Evolutionary conservation across 2,329 filamentous ascomycete genomes (phyloP), one percentile per base, ranked within the genome.

Genomic region (Hymenotorrendiella dingleyae): DNA sequence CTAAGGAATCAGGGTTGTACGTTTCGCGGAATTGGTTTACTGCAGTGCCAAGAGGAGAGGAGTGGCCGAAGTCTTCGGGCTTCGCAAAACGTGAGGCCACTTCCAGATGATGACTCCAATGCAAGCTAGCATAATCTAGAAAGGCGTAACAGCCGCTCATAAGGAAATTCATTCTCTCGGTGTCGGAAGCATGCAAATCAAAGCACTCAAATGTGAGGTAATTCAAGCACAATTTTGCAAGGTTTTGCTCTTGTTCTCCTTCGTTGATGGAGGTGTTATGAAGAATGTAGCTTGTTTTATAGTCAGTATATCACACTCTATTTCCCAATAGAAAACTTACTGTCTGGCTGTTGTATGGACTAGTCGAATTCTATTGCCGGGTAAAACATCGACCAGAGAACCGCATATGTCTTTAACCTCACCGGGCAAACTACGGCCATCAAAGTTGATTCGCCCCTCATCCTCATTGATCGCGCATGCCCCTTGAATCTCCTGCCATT

Each of bases 401-500:
- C 57, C 63, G 44, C 59, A 64, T 4, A 66, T 48, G 19, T 67
- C 63, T 40, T 60, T 58, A 1, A 54, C 43, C 20, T 54, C 34
- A 7, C 53, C 48, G 0, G 44, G 35, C 7, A 64, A 54, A 11
- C 50, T 48, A 20, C 50, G 47, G 4, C 51, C 45, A 9, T 63
- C 54, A 36, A 55, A 59, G 3, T 65, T 55, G 5, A 67, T 53
- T 1, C 21, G 35, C 38, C 50, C 40, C 4, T 53, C 36, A 1
- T 59, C 52, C 2, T 61, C 14, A 39, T 65, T 45, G 22, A 67
- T 61, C 1, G 65, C 60, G 19, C 58, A 54, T 29, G 61, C 56
- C 9, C 51, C 57, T 55, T 69, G 67, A 17, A 69, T 62, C 43
- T 69, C 67, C 37, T 64, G 57, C 64, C 62, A 65, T 39, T 63